phyloP scores from a whole-genome alignment of 345 rosid species.

The Syzygium aromaticum region DNA sequence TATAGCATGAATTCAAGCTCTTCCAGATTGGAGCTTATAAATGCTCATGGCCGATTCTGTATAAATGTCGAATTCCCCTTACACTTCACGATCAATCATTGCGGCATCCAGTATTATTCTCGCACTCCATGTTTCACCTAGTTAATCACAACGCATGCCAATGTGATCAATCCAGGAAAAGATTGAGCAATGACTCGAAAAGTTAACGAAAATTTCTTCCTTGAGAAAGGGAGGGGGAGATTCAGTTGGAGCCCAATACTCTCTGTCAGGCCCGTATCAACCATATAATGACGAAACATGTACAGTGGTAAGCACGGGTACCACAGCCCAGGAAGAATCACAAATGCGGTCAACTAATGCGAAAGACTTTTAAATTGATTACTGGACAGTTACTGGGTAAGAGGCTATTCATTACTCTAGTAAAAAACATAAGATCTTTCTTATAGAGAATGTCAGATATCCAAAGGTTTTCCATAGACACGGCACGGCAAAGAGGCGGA shows the following conservation, averaged over 20 bases:
- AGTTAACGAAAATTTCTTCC: not conserved
- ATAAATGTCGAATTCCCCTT: slow-evolving; percentile 54
- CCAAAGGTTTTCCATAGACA: not conserved
- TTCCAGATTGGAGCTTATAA: no score
- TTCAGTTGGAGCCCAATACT: slow-evolving; percentile 40
- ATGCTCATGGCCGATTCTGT: slow-evolving; percentile 8
- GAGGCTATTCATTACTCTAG: not conserved
- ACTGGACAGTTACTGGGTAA: not conserved
- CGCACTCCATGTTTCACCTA: slow-evolving; percentile 64
- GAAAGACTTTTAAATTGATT: not conserved
- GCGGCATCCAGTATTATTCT: slow-evolving; percentile 61
- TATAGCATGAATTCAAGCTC: no score
- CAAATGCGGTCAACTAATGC: not conserved
- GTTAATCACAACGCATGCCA: not conserved
- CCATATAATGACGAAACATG: slow-evolving; percentile 8
- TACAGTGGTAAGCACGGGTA: slow-evolving; percentile 3
- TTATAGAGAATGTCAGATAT: not conserved
- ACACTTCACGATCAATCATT: slow-evolving; percentile 56
- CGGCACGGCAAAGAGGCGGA: not conserved
- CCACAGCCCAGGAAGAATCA: not conserved
- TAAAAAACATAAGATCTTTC: not conserved
- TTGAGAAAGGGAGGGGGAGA: slow-evolving; percentile 10
- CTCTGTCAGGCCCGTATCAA: slow-evolving; percentile 37
- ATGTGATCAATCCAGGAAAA: not conserved
- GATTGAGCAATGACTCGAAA: not conserved